Evolutionary conservation across 1,284 basidiomycete genomes (phyloP), one percentile per base, ranked within the genome.

Genomic region (Irpex rosettiformis): DNA sequence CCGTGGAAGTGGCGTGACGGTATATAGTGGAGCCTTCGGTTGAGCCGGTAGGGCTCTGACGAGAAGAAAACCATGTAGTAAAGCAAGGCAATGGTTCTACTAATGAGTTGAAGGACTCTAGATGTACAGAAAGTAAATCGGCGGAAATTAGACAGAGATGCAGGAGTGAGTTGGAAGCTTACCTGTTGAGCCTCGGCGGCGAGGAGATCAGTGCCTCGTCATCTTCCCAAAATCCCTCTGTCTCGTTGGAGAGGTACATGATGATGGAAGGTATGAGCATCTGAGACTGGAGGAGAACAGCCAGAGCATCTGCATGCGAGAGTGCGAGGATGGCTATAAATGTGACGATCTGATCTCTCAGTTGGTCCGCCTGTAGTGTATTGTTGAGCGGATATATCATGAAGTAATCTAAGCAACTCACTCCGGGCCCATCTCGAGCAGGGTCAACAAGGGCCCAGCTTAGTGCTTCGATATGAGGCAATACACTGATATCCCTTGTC

Each of bases 171-270:
- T 8, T 11, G n/a, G 3, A 29, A 27, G 29, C 45, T 16, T 37
- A 63, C 75, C 57, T 64, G 86, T 85, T 72, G 72, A 18, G 71
- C 65, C 30, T 75, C 66, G 70, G 66, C 1, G 76, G 63, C n/a
- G 78, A 73, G n/a, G 66, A 64, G 47, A 77, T 69, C 13, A 82
- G 65, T n/a, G 61, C 64, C 48, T 78, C 77, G 54, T 83, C 79
- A 51, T 87, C 86, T 66, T 89, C 86, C 86, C 86, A 91, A 10
- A 91, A 69, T 0, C 79, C 75, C 1, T 75, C 75, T 0, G 81
- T 77, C 43, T 86, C 70, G 29, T 80, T 74, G 48, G 77, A 76
- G 4, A 88, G 73, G 61, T 80, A 84, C 30, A 79, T 64, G 11
- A 89, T 74, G 22, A 91, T 69, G 1, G 86, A 83, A 0, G 86